Conservation (phyloP, 208 protist species). For the Trypanosoma boissoni region DNA sequence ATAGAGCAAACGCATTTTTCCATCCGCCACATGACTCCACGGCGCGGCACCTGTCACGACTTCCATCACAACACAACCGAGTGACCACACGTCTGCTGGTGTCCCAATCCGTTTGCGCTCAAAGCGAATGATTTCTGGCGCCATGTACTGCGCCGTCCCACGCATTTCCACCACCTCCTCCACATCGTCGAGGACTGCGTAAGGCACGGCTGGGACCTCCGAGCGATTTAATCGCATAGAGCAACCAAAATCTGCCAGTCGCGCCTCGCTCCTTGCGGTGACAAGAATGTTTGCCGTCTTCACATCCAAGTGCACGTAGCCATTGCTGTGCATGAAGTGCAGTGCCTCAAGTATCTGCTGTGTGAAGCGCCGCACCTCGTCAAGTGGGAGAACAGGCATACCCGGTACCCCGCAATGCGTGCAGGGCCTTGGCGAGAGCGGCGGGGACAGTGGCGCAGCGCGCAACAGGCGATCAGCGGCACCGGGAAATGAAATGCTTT, state of each 20-base stretch:
- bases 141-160: slow-evolving; percentile 64
- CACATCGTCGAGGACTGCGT: slow-evolving; percentile 44
- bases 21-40: slow-evolving; percentile 24
- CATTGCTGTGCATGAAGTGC: slow-evolving; percentile 75
- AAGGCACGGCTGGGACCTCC: slow-evolving; percentile 28
- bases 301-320: slow-evolving; percentile 89
- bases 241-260: slow-evolving; percentile 93
- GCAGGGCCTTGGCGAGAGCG: neutral
- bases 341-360: slow-evolving; percentile 72
- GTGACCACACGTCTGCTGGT: slow-evolving; percentile 33
- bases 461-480: too few species aligned
- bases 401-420: slow-evolving; percentile 7
- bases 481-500: too few species aligned
- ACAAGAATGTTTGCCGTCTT: slow-evolving; percentile 91
- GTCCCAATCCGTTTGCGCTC: slow-evolving; percentile 36
- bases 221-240: slow-evolving; percentile 71
- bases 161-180: slow-evolving; percentile 74
- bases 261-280: slow-evolving; percentile 58
- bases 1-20: slow-evolving; percentile 22
- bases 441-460: too few species aligned
- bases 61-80: slow-evolving; percentile 43
- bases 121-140: slow-evolving; percentile 61
- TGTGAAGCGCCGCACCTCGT: slow-evolving; percentile 64
- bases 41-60: slow-evolving; percentile 29
- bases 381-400: slow-evolving; percentile 54